A percentile compares a stretch with the other conserved stretches of the same genome.
These are phyloP conservation scores for Aegilops umbellulata DNA, from an alignment of 176 grass and related monocot species.

Conservation along the genomic window DNA sequence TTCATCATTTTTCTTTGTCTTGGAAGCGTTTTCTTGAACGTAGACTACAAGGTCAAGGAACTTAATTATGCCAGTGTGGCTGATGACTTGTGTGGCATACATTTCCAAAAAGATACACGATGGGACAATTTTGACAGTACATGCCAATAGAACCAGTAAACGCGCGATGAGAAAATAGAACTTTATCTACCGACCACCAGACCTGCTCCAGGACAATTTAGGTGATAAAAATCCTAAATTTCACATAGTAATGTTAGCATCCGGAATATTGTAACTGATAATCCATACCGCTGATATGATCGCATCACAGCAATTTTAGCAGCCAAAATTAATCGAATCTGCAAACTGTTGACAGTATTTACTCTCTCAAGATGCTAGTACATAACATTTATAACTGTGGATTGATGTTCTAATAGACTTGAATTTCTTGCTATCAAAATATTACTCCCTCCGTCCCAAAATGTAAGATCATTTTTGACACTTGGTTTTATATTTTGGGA, in stretches of 20 bases:
- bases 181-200: background rate
- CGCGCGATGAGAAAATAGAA: background rate
- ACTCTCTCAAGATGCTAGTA: background rate
- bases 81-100: background rate
- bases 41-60: background rate
- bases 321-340: constrained; percentile 17
- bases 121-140: background rate
- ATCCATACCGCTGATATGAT: background rate
- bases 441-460: background rate
- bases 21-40: background rate
- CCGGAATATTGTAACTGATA: background rate
- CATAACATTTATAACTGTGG: background rate
- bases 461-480: no score
- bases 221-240: background rate
- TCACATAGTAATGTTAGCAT: background rate
- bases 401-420: background rate
- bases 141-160: background rate
- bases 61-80: background rate
- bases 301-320: background rate
- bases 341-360: background rate
- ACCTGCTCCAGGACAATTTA: background rate
- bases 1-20: background rate
- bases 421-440: background rate
- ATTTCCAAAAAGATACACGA: background rate
- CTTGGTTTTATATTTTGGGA: no score